Conservation (phyloP, 179 eudicot genomes). For the Actinidia chinensis region DNA sequence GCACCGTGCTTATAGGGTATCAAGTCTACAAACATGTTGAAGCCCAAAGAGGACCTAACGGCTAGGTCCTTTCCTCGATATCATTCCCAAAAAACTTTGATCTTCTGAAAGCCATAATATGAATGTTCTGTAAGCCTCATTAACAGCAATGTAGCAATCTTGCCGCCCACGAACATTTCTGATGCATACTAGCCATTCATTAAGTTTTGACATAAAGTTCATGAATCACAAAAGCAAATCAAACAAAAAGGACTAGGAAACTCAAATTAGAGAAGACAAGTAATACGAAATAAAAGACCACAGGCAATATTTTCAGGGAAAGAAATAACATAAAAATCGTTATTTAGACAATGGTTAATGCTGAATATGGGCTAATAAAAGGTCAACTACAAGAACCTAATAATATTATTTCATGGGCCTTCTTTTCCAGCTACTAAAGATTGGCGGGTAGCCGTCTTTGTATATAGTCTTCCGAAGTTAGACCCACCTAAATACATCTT, state of each 20-base stretch:
- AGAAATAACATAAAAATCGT: no score
- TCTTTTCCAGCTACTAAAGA: no score
- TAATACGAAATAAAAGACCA: background rate
- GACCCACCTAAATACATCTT: no score
- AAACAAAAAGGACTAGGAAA: background rate
- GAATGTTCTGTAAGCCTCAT: conserved; percentile 93
- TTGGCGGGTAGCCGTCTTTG: no score
- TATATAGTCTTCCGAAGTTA: no score
- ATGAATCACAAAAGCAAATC: conserved; percentile 34
- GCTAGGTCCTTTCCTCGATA: conserved; percentile 82
- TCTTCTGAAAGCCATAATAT: conserved; percentile 87
- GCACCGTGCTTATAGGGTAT: no score
- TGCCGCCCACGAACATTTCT: conserved; percentile 93
- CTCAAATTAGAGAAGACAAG: background rate
- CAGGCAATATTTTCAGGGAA: no score
- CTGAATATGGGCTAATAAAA: no score
- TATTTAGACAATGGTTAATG: no score
- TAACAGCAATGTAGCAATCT: conserved; percentile 84
- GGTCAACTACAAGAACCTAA: no score
- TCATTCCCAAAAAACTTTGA: conserved; percentile 97
- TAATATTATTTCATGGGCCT: no score
- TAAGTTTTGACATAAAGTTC: conserved; percentile 80
- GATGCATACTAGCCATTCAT: conserved; percentile 81
- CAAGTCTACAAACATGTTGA: conserved; percentile 62
- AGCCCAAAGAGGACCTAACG: conserved; percentile 85